These are phyloP conservation scores for Clarireedia monteithiana DNA, from an alignment of 2,329 filamentous ascomycete genomes.

Conservation along the genomic window DNA sequence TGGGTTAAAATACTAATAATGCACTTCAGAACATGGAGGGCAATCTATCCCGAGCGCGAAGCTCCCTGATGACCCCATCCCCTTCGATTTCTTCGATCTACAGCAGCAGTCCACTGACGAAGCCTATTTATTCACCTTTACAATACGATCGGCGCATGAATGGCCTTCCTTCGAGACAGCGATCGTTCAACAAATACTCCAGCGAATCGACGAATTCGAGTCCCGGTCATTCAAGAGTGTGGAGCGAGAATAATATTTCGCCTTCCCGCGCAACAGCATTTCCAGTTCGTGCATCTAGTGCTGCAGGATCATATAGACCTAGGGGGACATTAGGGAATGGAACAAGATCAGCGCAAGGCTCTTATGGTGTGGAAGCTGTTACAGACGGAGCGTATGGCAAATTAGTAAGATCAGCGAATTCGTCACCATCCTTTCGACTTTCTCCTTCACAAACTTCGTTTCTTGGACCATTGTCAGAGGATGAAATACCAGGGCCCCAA, in stretches of 20 bases:
- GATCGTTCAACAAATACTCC: conserved; percentile 15
- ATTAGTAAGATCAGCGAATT: conserved; percentile 6
- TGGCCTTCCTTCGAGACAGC: conserved; percentile 18
- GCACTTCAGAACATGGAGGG: conserved; percentile 76
- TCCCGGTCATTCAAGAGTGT: conserved; percentile 49
- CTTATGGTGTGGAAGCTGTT: conserved; percentile 11
- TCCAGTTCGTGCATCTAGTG: conserved; percentile 55
- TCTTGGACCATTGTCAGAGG: conserved; percentile 49
- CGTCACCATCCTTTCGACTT: conserved; percentile 16
- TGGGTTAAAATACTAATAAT: conserved; percentile 12
- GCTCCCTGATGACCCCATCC: conserved; percentile 49
- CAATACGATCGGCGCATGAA: conserved; percentile 13
- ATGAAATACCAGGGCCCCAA: conserved; percentile 32
- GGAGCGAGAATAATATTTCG: conserved; percentile 51
- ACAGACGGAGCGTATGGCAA: conserved; percentile 12
- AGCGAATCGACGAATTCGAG: conserved; percentile 26
- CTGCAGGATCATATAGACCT: conserved; percentile 43
- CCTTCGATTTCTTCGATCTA: conserved; percentile 39
- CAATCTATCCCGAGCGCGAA: conserved; percentile 73
- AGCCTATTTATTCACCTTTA: conserved; percentile 27
- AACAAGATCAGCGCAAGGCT: neutral
- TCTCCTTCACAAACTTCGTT: conserved; percentile 24
- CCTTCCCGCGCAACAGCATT: conserved; percentile 36
- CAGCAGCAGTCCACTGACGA: conserved; percentile 31
- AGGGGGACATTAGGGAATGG: conserved; percentile 16